A percentile compares a stretch with the other conserved stretches of the same genome.
Conservation (phyloP, 2,329 filamentous ascomycete genomes). For the Fusarium solani-melongenae region DNA sequence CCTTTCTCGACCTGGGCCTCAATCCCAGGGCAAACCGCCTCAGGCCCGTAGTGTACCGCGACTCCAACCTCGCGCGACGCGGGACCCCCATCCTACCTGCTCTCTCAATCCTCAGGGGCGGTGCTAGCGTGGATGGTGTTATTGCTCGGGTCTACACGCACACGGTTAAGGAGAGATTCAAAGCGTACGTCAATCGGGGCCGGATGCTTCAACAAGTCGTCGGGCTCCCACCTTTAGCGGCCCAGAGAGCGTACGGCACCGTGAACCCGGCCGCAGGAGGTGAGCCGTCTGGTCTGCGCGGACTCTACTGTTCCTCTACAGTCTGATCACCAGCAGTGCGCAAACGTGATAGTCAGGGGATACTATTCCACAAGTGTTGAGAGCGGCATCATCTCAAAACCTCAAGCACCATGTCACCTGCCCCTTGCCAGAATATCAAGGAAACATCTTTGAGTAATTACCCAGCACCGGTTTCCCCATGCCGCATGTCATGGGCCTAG, state of each 20-base stretch:
- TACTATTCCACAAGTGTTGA: not conserved
- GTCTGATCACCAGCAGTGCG: constrained; percentile 24
- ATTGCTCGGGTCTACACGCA: constrained; percentile 18
- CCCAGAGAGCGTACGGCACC: not conserved
- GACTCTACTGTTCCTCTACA: constrained; percentile 6
- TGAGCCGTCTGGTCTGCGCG: not conserved
- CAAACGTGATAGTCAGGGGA: constrained; percentile 31
- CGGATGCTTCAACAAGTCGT: constrained; percentile 12
- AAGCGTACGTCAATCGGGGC: constrained; percentile 31
- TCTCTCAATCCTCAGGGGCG: constrained; percentile 12
- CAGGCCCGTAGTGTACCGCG: constrained; percentile 7
- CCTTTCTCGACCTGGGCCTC: constrained; percentile 32
- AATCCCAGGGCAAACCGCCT: constrained; percentile 36
- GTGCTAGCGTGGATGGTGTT: not conserved
- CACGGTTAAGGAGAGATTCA: constrained; percentile 19
- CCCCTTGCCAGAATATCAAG: not conserved
- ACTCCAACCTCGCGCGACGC: constrained; percentile 14
- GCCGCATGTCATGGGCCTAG: not conserved
- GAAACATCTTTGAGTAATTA: not conserved
- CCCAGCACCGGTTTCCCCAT: not conserved
- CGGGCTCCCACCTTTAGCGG: not conserved
- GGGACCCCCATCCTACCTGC: constrained; percentile 7
- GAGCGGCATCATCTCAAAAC: not conserved
- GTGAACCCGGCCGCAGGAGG: constrained; percentile 8
- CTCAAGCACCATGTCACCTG: not conserved